Percentiles rank a stretch among this genome's conserved stretches.
Conservation (phyloP, 2,329 filamentous ascomycete genomes). For the Nannizziopsis arthrosporioides region DNA sequence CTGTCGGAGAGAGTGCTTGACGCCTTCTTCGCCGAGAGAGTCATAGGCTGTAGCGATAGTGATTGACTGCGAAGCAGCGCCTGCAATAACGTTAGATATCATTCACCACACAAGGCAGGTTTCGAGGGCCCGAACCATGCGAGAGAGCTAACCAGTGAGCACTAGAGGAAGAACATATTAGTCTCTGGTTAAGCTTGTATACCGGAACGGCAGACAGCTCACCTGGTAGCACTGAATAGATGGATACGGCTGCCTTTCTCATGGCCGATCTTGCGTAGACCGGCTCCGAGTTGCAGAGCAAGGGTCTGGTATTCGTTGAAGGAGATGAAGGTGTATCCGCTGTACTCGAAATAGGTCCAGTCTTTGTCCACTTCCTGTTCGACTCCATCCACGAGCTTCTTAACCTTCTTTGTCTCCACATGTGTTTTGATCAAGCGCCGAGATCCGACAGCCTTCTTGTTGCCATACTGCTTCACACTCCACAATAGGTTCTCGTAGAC, state of each 20-base stretch:
- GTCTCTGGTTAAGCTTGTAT: conserved; percentile 13
- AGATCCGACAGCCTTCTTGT: conserved; percentile 55
- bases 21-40: conserved; percentile 26
- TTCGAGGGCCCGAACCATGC: conserved; percentile 43
- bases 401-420: conserved; percentile 75
- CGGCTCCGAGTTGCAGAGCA: conserved; percentile 57
- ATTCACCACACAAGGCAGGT: neutral
- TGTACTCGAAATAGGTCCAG: conserved; percentile 82
- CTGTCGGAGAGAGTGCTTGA: conserved; percentile 25
- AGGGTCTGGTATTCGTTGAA: conserved; percentile 68
- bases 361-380: conserved; percentile 74
- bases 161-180: conserved; percentile 33
- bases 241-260: conserved; percentile 58
- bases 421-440: conserved; percentile 67
- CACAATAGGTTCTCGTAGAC: conserved; percentile 67
- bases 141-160: conserved; percentile 75
- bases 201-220: conserved; percentile 18
- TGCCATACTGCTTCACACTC: conserved; percentile 51
- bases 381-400: conserved; percentile 75
- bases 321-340: conserved; percentile 61
- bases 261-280: conserved; percentile 63
- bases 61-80: conserved; percentile 69
- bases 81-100: conserved; percentile 21
- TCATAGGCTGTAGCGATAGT: conserved; percentile 59
- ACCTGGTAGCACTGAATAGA: conserved; percentile 75